Conservation (phyloP, 1,284 basidiomycete species). For the Leccinum griseonigrum region DNA sequence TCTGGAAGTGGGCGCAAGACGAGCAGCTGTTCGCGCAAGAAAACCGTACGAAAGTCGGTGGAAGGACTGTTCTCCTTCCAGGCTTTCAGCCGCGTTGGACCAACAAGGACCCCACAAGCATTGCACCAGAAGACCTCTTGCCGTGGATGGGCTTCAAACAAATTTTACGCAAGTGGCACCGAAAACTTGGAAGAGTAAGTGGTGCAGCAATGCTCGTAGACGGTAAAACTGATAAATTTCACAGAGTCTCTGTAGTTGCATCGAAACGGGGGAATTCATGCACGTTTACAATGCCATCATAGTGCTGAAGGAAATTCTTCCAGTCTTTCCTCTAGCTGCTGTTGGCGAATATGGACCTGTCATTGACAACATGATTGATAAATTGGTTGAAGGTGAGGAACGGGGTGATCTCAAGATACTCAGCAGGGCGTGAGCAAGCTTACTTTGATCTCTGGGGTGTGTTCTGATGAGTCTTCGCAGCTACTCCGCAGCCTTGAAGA, state of each 20-base stretch:
- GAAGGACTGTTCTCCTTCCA: constrained; percentile 61
- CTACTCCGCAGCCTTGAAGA: constrained; percentile 70
- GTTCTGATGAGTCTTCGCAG: constrained; percentile 35
- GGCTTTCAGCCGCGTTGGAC: constrained; percentile 60
- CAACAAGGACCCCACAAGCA: constrained; percentile 40
- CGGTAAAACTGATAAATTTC: constrained; percentile 7
- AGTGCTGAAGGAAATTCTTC: constrained; percentile 85
- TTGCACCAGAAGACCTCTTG: constrained; percentile 55
- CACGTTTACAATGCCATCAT: constrained; percentile 92
- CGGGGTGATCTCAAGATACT: constrained; percentile 83
- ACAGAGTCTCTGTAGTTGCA: constrained; percentile 62
- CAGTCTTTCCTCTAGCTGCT: constrained; percentile 77
- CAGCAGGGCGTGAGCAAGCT: constrained; percentile 61
- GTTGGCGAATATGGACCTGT: constrained; percentile 53
- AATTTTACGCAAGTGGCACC: constrained; percentile 81
- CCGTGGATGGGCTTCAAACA: constrained; percentile 71
- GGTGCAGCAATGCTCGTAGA: background rate
- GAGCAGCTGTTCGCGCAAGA: constrained; percentile 66
- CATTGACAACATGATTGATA: constrained; percentile 66
- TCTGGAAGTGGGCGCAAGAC: constrained; percentile 74
- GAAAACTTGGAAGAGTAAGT: constrained; percentile 60
- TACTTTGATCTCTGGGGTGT: background rate
- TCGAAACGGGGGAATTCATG: constrained; percentile 85
- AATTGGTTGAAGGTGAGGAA: constrained; percentile 70
- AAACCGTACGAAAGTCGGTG: constrained; percentile 62